Percentiles rank a stretch among this genome's conserved stretches.
Evolutionary conservation across 164 flowering plant species (phyloP).

Genomic region (Tinospora cordifolia): DNA sequence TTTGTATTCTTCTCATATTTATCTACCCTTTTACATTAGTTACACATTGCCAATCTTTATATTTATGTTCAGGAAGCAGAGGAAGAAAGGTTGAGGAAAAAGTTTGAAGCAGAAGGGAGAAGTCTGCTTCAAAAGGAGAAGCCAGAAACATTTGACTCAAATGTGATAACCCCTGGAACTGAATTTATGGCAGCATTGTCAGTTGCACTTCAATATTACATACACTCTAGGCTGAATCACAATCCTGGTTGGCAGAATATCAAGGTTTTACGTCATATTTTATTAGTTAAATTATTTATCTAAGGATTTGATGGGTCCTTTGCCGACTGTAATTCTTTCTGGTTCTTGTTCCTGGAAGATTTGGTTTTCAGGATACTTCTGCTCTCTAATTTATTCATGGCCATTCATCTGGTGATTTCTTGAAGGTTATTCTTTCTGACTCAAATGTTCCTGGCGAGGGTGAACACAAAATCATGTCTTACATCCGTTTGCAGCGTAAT

Average conservation of each 20-base stretch:
- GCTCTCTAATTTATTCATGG: slow-evolving; percentile 50
- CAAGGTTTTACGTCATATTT: slow-evolving; percentile 43
- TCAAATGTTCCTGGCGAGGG: slow-evolving; percentile 96
- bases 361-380: slow-evolving; percentile 48
- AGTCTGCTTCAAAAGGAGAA: slow-evolving; percentile 41
- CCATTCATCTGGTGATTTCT: slow-evolving; percentile 61
- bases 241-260: slow-evolving; percentile 57
- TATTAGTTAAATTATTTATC: slow-evolving; percentile 11
- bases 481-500: slow-evolving; percentile 75
- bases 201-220: slow-evolving; percentile 76
- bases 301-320: slow-evolving; percentile 38
- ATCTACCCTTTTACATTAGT: neutral
- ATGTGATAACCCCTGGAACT: slow-evolving; percentile 96
- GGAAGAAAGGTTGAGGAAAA: slow-evolving; percentile 60
- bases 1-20: neutral
- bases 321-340: slow-evolving; percentile 40
- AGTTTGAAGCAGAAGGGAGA: slow-evolving; percentile 55
- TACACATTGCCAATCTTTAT: neutral
- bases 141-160: slow-evolving; percentile 76
- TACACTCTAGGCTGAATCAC: slow-evolving; percentile 59
- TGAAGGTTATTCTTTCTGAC: slow-evolving; percentile 98
- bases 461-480: slow-evolving; percentile 92
- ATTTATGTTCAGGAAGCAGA: slow-evolving; percentile 59
- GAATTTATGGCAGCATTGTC: slow-evolving; percentile 80
- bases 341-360: slow-evolving; percentile 25